Conservation (phyloP, 495 filamentous ascomycete species). For the Xylaria palmicola region DNA sequence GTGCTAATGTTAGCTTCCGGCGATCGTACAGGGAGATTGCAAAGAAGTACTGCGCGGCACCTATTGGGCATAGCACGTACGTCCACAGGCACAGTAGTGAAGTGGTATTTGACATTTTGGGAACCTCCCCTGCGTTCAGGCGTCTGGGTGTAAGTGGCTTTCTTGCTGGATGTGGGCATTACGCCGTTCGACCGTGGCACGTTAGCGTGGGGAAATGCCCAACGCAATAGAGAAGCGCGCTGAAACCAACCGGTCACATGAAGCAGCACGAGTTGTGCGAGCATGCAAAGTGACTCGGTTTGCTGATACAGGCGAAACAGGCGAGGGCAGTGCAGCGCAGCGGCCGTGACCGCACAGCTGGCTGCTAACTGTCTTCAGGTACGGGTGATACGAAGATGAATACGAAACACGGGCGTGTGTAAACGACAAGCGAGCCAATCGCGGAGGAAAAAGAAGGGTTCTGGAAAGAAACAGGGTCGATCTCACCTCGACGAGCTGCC, state of each 20-base stretch:
- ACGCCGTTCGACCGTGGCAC: not conserved
- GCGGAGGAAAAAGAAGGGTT: not conserved
- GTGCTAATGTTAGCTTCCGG: slow-evolving; percentile 15
- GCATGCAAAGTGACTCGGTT: no score
- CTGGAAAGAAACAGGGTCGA: slow-evolving; percentile 2
- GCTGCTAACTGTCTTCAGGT: no score
- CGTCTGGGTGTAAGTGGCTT: not conserved
- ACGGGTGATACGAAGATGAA: not conserved
- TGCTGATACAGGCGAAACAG: no score
- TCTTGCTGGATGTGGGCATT: not conserved
- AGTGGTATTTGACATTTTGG: slow-evolving; percentile 7
- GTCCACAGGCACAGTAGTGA: not conserved
- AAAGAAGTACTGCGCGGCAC: not conserved
- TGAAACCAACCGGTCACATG: no score
- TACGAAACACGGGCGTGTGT: not conserved
- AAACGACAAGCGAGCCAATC: not conserved
- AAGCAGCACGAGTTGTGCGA: no score
- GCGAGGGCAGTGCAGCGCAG: no score
- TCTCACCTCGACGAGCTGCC: no score
- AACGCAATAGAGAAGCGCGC: no score
- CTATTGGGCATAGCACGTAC: not conserved
- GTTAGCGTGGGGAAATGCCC: no score
- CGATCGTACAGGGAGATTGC: slow-evolving; percentile 16
- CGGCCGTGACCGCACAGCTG: no score
- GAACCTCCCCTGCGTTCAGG: not conserved